These are phyloP conservation scores for Talaromyces amestolkiae DNA, from an alignment of 2,329 filamentous ascomycete genomes.

Conservation along the genomic window DNA sequence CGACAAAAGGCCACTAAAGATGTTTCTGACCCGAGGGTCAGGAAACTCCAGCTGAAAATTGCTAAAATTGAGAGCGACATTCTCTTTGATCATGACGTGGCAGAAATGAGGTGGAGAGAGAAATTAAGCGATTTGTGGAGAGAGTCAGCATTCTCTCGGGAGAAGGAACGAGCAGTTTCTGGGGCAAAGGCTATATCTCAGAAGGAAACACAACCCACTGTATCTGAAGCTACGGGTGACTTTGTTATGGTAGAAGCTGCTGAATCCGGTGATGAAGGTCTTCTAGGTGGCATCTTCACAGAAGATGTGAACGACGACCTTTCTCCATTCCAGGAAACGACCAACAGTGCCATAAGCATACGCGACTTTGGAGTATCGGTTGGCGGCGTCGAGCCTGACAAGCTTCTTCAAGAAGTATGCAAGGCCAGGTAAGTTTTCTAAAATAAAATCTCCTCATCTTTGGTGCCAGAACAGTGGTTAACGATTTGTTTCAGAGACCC, in stretches of 20 bases:
- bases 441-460: background rate
- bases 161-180: constrained; percentile 32
- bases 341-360: constrained; percentile 52
- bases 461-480: background rate
- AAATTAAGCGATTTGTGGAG: constrained; percentile 61
- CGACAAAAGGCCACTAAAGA: constrained; percentile 24
- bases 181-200: constrained; percentile 45
- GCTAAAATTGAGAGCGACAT: constrained; percentile 74
- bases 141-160: constrained; percentile 48
- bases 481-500: constrained; percentile 58
- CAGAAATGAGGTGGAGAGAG: constrained; percentile 64
- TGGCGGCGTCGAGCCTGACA: constrained; percentile 73
- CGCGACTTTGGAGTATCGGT: constrained; percentile 82
- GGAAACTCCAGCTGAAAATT: constrained; percentile 70
- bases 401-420: constrained; percentile 83
- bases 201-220: constrained; percentile 25
- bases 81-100: constrained; percentile 66
- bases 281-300: constrained; percentile 60
- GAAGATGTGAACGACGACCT: constrained; percentile 42
- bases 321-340: constrained; percentile 39
- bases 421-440: constrained; percentile 60
- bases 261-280: constrained; percentile 46
- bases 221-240: constrained; percentile 19
- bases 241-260: constrained; percentile 26
- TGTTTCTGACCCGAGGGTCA: constrained; percentile 48